Base-by-base conservation (phyloP, 371 early-diverging fungal genomes). In the Haplosporangium sp. region DNA sequence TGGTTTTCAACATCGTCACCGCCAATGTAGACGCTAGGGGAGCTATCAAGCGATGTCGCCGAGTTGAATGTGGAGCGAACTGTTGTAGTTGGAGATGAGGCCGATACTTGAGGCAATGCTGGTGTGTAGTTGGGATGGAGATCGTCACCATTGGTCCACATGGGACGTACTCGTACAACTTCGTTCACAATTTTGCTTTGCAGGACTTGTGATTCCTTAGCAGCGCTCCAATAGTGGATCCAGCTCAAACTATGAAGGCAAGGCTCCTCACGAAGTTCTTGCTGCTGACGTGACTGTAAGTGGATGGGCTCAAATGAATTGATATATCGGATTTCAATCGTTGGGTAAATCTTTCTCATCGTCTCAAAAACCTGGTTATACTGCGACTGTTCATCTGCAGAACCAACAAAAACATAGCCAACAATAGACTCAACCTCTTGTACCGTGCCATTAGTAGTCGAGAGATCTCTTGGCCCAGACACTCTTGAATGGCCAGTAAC, bases 161-260 rank as follows among this genome's bases (percentile, higher is more conserved):
- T 81, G 19, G 81, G 81, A 9, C 81, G 71, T 0, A 74, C 75
- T 0, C 75, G 75, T 2, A 74, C 81, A 1, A 81, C 75, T 27
- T 81, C 81, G 42, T 81, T 81, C 15, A 81, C 72, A 38, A 81
- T 74, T 69, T 66, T 71, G 61, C 81, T 81, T 44, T 81, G 81
- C 11, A 81, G 45, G 35, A 74, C 81, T 37, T 81, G 81, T 0
- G 81, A 74, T 58, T 81, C 81, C 39, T 81, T 74, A 19, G 81
- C 75, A 2, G 81, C 75, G n/a, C 75, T 81, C 72, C 81, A 81
- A 37, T 81, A 81, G n/a, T 81, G 81, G 19, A 81, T 58, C 81
- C 81, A 74, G 56, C 81, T 74, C 40, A 81, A 50, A 17, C 62
- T 71, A n/a, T 81, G 75, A 5, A 81, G 57, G 44, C 69, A 81